Evolutionary conservation across 2,329 filamentous ascomycete genomes (phyloP).

Genomic region (Botryotinia convoluta): DNA sequence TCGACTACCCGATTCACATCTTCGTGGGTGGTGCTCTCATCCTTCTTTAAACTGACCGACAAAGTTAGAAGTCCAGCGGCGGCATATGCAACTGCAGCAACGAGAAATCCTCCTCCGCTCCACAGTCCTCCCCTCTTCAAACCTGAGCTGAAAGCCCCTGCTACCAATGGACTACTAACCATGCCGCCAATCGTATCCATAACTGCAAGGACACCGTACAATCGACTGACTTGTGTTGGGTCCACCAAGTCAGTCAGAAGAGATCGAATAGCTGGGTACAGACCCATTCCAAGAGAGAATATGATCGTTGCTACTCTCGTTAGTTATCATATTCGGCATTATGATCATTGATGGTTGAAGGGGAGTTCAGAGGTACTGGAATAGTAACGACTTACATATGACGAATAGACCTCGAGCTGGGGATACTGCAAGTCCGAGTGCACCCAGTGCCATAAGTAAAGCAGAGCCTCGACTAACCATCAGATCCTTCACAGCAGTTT

Average conservation of each 20-base stretch:
- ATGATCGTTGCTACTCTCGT: constrained; percentile 43
- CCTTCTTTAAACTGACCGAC: constrained; percentile 11
- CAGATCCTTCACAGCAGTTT: constrained; percentile 23
- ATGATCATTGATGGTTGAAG: background rate
- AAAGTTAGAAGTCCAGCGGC: background rate
- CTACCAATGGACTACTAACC: constrained; percentile 47
- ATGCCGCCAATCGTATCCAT: constrained; percentile 51
- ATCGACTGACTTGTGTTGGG: constrained; percentile 50
- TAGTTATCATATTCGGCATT: background rate
- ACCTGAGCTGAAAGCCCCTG: constrained; percentile 47
- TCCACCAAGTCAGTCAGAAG: constrained; percentile 54
- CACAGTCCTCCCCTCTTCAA: constrained; percentile 47
- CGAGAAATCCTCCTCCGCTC: constrained; percentile 51
- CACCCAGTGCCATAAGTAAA: constrained; percentile 23
- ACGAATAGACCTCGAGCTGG: constrained; percentile 13
- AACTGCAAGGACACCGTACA: constrained; percentile 53
- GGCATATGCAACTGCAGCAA: background rate
- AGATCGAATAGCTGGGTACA: constrained; percentile 45
- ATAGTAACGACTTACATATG: constrained; percentile 18
- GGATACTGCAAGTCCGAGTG: constrained; percentile 21
- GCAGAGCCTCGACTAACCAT: constrained; percentile 35
- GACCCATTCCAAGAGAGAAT: constrained; percentile 47
- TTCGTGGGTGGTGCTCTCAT: background rate
- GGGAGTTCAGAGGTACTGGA: no score
- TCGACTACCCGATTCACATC: background rate